Percentiles rank a stretch among this genome's conserved stretches.
Evolutionary conservation across 2,329 filamentous ascomycete genomes (phyloP).

Genomic region (Colletotrichum chlorophyti): DNA sequence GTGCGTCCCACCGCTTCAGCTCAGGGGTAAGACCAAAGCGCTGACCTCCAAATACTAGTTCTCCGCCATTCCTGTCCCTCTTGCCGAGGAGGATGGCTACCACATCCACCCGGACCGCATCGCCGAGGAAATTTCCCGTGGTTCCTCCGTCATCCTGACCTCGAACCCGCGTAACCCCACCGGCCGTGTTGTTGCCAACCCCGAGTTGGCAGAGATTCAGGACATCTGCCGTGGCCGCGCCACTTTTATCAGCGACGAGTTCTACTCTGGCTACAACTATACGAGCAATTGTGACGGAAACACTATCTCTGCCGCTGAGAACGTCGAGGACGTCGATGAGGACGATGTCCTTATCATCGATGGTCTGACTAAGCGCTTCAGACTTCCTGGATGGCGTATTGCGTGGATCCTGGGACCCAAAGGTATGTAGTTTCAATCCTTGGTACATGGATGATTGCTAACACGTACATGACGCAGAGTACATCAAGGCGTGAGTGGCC

Average conservation of each 20-base stretch:
- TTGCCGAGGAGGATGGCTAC: constrained; percentile 86
- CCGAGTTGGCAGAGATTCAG: constrained; percentile 88
- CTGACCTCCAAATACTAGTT: constrained; percentile 59
- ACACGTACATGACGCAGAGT: constrained; percentile 60
- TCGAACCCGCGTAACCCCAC: constrained; percentile 97
- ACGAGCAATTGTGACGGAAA: constrained; percentile 88
- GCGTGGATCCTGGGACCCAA: constrained; percentile 96
- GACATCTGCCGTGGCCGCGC: constrained; percentile 90
- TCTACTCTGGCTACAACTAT: constrained; percentile 97
- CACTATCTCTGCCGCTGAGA: constrained; percentile 88
- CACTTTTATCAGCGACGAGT: constrained; percentile 94
- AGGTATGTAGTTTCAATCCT: constrained; percentile 40
- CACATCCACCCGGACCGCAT: constrained; percentile 95
- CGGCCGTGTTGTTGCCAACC: constrained; percentile 83
- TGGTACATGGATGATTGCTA: not conserved
- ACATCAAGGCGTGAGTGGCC: constrained; percentile 76
- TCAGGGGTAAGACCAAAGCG: not conserved
- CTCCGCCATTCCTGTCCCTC: constrained; percentile 83
- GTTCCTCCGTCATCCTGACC: constrained; percentile 87
- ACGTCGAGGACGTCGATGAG: constrained; percentile 87
- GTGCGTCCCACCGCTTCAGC: constrained; percentile 44
- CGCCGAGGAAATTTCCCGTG: constrained; percentile 86
- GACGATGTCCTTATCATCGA: constrained; percentile 95
- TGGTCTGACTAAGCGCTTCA: constrained; percentile 95
- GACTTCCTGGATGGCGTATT: constrained; percentile 94